These are phyloP conservation scores for Sanghuangporus sanghuang DNA, from an alignment of 1,284 basidiomycete species.

Conservation along the genomic window DNA sequence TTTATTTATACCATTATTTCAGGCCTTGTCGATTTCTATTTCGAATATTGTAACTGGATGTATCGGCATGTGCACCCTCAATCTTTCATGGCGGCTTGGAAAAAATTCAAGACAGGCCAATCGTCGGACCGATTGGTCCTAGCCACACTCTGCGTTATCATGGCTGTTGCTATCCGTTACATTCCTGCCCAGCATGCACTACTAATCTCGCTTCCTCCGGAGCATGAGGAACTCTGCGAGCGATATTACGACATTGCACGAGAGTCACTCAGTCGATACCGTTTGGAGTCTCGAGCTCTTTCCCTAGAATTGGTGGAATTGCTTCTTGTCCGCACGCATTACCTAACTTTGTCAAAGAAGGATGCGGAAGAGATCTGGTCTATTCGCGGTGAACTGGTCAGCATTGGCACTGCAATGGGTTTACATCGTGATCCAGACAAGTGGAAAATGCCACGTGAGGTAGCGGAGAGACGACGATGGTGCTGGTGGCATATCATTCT, in stretches of 20 bases:
- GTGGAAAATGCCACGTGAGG: constrained; percentile 58
- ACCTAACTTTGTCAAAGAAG: constrained; percentile 63
- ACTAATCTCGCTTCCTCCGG: constrained; percentile 33
- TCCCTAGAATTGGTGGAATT: constrained; percentile 72
- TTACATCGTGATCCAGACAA: constrained; percentile 78
- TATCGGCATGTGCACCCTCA: constrained; percentile 68
- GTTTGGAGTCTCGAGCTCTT: constrained; percentile 56
- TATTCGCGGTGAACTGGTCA: constrained; percentile 66
- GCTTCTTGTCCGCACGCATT: constrained; percentile 62
- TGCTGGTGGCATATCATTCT: constrained; percentile 83
- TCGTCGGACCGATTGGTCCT: constrained; percentile 64
- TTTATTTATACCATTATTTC: background rate
- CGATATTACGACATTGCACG: constrained; percentile 66
- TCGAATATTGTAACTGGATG: constrained; percentile 82
- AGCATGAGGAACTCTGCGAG: constrained; percentile 50
- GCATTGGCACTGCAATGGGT: constrained; percentile 73
- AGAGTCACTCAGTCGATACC: constrained; percentile 55
- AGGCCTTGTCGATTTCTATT: constrained; percentile 63
- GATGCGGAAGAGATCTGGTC: constrained; percentile 79
- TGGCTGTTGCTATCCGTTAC: constrained; percentile 68
- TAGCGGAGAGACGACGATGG: constrained; percentile 74
- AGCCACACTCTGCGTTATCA: constrained; percentile 63
- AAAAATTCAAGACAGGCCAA: constrained; percentile 60
- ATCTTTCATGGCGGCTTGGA: constrained; percentile 60
- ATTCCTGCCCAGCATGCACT: constrained; percentile 61